Base-by-base conservation (phyloP, 1,139 yeast species). In the Sugiyamaella sp. region DNA sequence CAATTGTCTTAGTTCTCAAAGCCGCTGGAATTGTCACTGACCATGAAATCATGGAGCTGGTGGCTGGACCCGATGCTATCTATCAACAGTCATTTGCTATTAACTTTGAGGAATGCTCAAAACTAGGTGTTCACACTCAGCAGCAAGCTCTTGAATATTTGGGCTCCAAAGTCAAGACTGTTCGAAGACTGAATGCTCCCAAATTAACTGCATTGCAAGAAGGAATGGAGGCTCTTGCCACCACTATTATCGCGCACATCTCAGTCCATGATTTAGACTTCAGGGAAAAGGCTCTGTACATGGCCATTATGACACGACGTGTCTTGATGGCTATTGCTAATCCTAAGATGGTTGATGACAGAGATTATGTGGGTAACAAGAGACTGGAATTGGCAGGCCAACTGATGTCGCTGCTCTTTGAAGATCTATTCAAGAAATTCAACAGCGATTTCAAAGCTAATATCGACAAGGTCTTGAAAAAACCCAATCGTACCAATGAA, bases 281-380 rank as follows among this genome's bases (percentile, higher is more conserved):
- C 75, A 81, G 96, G 61, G 97, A 90, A 70, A 93, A 93, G 73
- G 97, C 98, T 0, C 73, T 95, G 41, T 93, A 93, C 68, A 84
- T 93, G 62, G 97, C 98, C 5, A 85, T 89, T 71, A 93, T 95
- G 99, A 88, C 99, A 1, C 81, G 99, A 69, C 81, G 98, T 66
- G 98, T 93, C 2, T 80, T 93, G 25, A 89, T 89, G 95, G 90
- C 99, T 3, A 89, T 93, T 85, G 85, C 89, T 60, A 88, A 93
- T 68, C 96, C 98, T 3, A 85, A 85, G 63, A 85, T 90, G 87
- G 97, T 95, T 27, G 99, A 93, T 67, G 99, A 95, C 72, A 82
- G 99, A 73, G 99, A 95, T 75, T 93, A 93, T 67, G 99, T 95
- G 43, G 99, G 99, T 76, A 93, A 93, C 74, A 93, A 93, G 73